Base-by-base conservation (phyloP, 2,329 filamentous ascomycete genomes). In the Colletotrichum agaves region DNA sequence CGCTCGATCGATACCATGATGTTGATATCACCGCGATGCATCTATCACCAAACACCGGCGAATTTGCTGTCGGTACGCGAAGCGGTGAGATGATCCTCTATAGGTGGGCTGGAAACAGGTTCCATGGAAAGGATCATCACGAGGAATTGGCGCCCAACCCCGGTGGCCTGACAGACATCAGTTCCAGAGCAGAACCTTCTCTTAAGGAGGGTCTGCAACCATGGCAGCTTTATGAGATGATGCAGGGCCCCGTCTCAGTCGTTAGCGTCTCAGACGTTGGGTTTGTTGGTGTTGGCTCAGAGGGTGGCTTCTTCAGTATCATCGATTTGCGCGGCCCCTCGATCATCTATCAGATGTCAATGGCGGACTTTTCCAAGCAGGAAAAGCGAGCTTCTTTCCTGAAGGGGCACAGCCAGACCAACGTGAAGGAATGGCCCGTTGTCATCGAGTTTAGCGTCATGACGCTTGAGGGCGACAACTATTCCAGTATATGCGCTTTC, bases 401-500 rank as follows among this genome's bases (percentile, higher is more conserved):
- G 69, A 87, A 85, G 78, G 81, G 81, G 12, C 86, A 83, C 31
- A 81, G 78, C 58, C 78, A 82, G 23, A 77, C 84, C 5, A 77
- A 82, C 4, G 76, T 81, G 1, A 85, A 84, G 53, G 94, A 98
- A 74, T 97, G 90, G 87, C 89, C 93, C 0, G 93, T 93, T 0
- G 85, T 83, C 33, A 89, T 98, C 31, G 93, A 98, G 75, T 99
- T 98, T 80, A 93, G 93, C 60, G 93, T 97, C 52, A 91, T 99
- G 89, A 97, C 92, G 3, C 81, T 98, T 4, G 96, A 98, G 47
- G 92, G 91, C n/a, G 95, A 98, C 75, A 90, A 93, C 71, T 99
- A 97, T 77, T 98, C 96, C 1, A 98, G 94, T 74, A 97, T 99
- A 63, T 89, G 91, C 66, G 92, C 96, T 72, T 97, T 98, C 72